Conservation (phyloP, 148 eudicot species). For the Salicornia ramosissima region DNA sequence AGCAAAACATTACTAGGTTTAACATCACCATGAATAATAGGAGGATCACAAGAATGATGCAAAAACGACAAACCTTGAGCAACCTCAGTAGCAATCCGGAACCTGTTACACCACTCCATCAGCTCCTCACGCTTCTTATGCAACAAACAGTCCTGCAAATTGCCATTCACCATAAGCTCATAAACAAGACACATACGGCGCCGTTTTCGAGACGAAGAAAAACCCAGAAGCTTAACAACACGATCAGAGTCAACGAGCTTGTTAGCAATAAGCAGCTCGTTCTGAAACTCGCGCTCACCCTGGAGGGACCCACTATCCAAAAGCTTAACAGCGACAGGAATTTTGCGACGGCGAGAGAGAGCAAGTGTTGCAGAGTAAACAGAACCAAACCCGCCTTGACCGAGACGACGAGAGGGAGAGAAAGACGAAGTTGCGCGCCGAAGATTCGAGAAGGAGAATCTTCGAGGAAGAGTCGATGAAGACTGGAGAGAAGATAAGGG, state of each 20-base stretch:
- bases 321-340: constrained; percentile 62
- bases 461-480: constrained; percentile 40
- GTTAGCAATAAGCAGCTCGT: constrained; percentile 63
- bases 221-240: constrained; percentile 57
- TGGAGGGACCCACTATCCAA: constrained; percentile 79
- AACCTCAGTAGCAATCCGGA: constrained; percentile 49
- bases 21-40: constrained; percentile 84
- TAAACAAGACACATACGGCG: constrained; percentile 76
- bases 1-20: constrained; percentile 87
- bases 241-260: constrained; percentile 42
- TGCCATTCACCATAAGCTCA: constrained; percentile 79
- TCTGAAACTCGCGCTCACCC: constrained; percentile 92
- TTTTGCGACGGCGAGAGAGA: not conserved
- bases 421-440: constrained; percentile 59
- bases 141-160: constrained; percentile 81
- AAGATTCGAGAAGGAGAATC: constrained; percentile 57
- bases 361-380: constrained; percentile 53
- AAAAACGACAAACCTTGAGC: constrained; percentile 67
- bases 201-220: constrained; percentile 53
- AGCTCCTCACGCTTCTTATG: constrained; percentile 46
- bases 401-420: constrained; percentile 56
- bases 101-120: constrained; percentile 51
- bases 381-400: constrained; percentile 84
- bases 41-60: constrained; percentile 71
- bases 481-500: constrained; percentile 31